These are phyloP conservation scores for Lactarius trivialis DNA, from an alignment of 768 basidiomycete genomes.

Conservation along the genomic window DNA sequence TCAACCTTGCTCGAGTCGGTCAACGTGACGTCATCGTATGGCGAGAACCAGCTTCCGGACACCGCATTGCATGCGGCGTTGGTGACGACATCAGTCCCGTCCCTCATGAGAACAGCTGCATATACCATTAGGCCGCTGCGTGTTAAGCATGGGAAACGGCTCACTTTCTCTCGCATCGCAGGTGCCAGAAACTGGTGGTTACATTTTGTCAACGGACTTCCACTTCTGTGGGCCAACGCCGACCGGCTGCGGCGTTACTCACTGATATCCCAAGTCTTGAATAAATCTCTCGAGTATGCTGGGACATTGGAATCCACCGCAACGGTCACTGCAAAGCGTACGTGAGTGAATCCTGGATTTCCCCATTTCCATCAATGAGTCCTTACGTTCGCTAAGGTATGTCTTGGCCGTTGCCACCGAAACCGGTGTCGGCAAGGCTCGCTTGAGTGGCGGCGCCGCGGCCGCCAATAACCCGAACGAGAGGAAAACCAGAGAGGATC, in stretches of 20 bases:
- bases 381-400: constrained; percentile 25
- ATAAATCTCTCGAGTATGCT: constrained; percentile 36
- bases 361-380: no score
- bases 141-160: constrained; percentile 13
- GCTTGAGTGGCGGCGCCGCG: not conserved
- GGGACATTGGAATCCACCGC: constrained; percentile 39
- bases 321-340: constrained; percentile 30
- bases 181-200: constrained; percentile 39
- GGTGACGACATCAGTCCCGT: constrained; percentile 36
- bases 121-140: not conserved
- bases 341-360: not conserved
- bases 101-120: constrained; percentile 29
- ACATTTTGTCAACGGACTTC: not conserved
- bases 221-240: not conserved
- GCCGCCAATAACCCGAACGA: not conserved
- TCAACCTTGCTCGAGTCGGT: constrained; percentile 42
- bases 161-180: constrained; percentile 50
- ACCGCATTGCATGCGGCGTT: constrained; percentile 36
- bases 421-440: constrained; percentile 25
- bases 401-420: constrained; percentile 23
- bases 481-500: not conserved
- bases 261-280: constrained; percentile 47
- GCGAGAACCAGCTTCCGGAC: constrained; percentile 47
- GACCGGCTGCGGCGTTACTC: constrained; percentile 20
- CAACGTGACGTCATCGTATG: constrained; percentile 44